A percentile compares a stretch with the other conserved stretches of the same genome.
Conservation (phyloP, 352 stramenopile species). For the Pythium rishiriense region DNA sequence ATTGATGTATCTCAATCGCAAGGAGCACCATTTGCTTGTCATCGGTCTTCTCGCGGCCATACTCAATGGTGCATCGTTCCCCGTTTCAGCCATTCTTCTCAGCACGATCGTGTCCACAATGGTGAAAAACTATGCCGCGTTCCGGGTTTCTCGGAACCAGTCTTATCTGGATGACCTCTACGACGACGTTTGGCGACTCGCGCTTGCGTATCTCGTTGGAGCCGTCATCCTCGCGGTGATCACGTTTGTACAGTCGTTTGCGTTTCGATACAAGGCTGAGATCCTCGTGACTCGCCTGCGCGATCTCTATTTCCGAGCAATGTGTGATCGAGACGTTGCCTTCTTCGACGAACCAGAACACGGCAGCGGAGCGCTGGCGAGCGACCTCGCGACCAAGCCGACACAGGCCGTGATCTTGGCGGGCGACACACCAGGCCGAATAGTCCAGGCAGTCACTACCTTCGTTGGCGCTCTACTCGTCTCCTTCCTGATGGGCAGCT, state of each 20-base stretch:
- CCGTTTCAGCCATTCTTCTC: slow-evolving; percentile 38
- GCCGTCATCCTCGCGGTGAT: slow-evolving; percentile 33
- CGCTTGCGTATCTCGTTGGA: slow-evolving; percentile 34
- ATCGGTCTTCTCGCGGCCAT: slow-evolving; percentile 17
- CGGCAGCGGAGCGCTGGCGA: slow-evolving; percentile 51
- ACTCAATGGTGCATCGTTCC: slow-evolving; percentile 37
- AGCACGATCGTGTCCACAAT: slow-evolving; percentile 48
- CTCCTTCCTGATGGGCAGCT: slow-evolving; percentile 64
- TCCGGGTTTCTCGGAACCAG: slow-evolving; percentile 28
- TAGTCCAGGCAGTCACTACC: slow-evolving; percentile 49
- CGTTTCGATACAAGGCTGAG: slow-evolving; percentile 55
- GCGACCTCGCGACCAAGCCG: slow-evolving; percentile 52
- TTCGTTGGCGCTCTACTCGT: slow-evolving; percentile 58
- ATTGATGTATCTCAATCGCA: slow-evolving; percentile 5
- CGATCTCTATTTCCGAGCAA: slow-evolving; percentile 41
- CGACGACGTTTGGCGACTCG: slow-evolving; percentile 32
- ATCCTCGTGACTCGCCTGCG: slow-evolving; percentile 49
- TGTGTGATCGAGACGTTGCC: slow-evolving; percentile 46
- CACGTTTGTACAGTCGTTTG: slow-evolving; percentile 42
- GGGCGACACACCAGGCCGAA: slow-evolving; percentile 45
- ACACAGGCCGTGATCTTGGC: slow-evolving; percentile 50
- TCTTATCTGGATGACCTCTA: slow-evolving; percentile 36
- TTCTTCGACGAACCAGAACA: slow-evolving; percentile 81
- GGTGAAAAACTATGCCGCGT: slow-evolving; percentile 46
- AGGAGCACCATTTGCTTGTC: slow-evolving; percentile 10